Evolutionary conservation across 371 early-diverging fungal genomes (phyloP).

Genomic region (Mucor plumbeus): DNA sequence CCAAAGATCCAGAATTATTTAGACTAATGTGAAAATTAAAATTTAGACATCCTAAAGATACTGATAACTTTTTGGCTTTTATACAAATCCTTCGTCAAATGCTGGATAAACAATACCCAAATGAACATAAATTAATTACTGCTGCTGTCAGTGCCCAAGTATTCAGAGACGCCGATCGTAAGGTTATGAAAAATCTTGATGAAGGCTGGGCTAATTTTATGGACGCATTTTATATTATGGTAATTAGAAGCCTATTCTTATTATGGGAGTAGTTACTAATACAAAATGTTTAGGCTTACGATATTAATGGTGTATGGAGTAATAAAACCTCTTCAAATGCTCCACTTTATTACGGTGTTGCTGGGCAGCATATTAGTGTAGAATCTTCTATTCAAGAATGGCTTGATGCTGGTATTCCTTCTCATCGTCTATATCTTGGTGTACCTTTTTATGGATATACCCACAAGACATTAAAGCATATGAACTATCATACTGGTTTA

Average conservation of each 20-base stretch:
- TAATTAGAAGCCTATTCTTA: constrained; percentile 9
- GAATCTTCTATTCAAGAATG: constrained; percentile 48
- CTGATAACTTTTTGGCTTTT: constrained; percentile 44
- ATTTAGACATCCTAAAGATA: constrained; percentile 46
- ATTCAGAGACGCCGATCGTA: constrained; percentile 23
- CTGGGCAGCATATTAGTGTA: constrained; percentile 19
- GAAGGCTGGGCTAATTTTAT: constrained; percentile 57
- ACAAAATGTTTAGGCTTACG: constrained; percentile 36
- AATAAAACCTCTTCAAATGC: constrained; percentile 60
- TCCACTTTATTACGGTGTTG: constrained; percentile 52
- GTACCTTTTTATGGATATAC: constrained; percentile 67
- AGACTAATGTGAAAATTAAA: no score
- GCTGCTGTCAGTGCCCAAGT: constrained; percentile 32
- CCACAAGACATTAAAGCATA: constrained; percentile 17
- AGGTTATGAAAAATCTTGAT: constrained; percentile 17
- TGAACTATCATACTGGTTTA: constrained; percentile 11
- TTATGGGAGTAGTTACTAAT: neutral
- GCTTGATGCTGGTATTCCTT: constrained; percentile 63
- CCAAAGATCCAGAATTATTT: no score
- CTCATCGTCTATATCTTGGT: constrained; percentile 56
- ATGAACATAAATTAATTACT: constrained; percentile 40
- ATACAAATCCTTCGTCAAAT: constrained; percentile 30
- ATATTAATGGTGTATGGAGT: constrained; percentile 44
- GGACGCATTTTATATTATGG: constrained; percentile 68
- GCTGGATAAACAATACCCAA: constrained; percentile 34